Evolutionary conservation across 306 rosid genomes (phyloP).

Genomic region (Medicago ruthenica): DNA sequence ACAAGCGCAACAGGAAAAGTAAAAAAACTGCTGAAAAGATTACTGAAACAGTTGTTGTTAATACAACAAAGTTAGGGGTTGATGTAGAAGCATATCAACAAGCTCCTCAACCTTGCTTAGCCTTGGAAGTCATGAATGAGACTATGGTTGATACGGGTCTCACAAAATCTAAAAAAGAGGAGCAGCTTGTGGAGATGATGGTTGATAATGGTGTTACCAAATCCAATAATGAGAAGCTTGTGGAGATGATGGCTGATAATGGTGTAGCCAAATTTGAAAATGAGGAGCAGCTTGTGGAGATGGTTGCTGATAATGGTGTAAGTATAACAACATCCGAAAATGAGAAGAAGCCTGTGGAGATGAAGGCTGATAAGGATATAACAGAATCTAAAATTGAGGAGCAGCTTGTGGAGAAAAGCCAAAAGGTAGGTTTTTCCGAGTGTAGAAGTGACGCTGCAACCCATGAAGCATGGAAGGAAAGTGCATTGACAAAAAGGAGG

Average conservation of each 20-base stretch:
- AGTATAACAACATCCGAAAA: background rate
- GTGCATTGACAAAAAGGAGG: constrained; percentile 1
- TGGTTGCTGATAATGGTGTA: background rate
- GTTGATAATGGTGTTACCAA: constrained; percentile 23
- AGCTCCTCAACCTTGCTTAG: constrained; percentile 18
- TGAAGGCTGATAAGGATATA: background rate
- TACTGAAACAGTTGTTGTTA: constrained; percentile 1
- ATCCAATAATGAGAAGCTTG: constrained; percentile 13
- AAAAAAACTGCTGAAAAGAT: constrained; percentile 26
- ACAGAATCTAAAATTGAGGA: constrained; percentile 31
- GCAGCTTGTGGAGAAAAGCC: constrained; percentile 26
- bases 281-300: constrained; percentile 17
- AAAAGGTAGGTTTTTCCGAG: constrained; percentile 12
- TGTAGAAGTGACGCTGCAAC: constrained; percentile 10
- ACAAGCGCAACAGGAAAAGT: constrained; percentile 30
- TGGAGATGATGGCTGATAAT: constrained; percentile 10
- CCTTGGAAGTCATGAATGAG: constrained; percentile 12
- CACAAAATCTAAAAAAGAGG: constrained; percentile 27
- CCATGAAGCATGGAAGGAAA: background rate
- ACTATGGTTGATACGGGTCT: constrained; percentile 1
- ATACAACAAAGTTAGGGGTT: constrained; percentile 29
- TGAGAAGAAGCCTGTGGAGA: background rate
- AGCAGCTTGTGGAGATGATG: background rate
- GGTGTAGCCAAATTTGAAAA: background rate
- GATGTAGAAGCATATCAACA: constrained; percentile 29